Evolutionary conservation across 352 stramenopile genomes (phyloP), one percentile per base, ranked within the genome.

Genomic region (Pythium brassicae): DNA sequence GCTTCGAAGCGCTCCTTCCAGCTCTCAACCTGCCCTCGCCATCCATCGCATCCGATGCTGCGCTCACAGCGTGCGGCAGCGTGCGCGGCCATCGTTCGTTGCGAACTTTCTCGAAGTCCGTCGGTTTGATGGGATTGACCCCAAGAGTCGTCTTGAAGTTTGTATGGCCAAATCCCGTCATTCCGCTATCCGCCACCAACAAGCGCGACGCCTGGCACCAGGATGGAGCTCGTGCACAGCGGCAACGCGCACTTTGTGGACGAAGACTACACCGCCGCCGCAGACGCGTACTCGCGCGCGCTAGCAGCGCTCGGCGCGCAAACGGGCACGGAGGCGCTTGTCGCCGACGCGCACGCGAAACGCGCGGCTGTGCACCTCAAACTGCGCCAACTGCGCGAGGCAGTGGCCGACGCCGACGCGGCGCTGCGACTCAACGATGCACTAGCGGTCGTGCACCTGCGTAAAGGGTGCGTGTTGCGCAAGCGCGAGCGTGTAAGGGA

Each of bases 171-270:
- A 7, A 37, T 37, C 32, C 32, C 14, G 9, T 37, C 32, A 37
- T 37, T 37, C 14, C 14, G 32, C 32, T 8, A 37, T 37, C 32
- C 32, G 32, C 32, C 32, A 9, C 32, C 32, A 37, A 37, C 7
- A 26, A 46, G 20, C 40, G 40, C 20, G 32, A 37, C 32, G 32
- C 5, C 32, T 37, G 32, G 32, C 32, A 37, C 2, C 9, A 47
- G n/a, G 12, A 92, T 92, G 82, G 82, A 92, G 66, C 76, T 77
- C 56, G 78, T 78, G 71, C 70, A 80, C 61, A 53, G 84, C 39
- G 86, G 63, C 29, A 96, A 94, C 67, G 81, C 81, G 53, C 63
- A 86, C 42, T 96, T 92, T 50, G 83, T 94, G 56, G 85, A 96
- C 59, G 83, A 94, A 68, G 62, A 72, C 37, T 96, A 90, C 65